These are phyloP conservation scores for Komagataella pseudopastoris DNA, from an alignment of 805 yeast genomes.

Conservation along the genomic window DNA sequence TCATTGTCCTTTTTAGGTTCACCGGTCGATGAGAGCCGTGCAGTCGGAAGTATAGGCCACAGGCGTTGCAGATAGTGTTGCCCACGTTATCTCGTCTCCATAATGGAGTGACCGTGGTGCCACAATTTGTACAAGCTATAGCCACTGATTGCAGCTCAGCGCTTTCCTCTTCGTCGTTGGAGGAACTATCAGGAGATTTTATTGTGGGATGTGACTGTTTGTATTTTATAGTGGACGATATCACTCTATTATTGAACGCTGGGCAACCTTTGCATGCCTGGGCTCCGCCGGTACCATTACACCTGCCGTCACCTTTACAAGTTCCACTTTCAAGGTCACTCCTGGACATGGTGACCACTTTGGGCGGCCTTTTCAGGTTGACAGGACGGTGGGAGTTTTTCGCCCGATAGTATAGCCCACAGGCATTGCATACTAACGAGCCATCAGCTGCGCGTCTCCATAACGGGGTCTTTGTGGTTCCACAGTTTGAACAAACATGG, in stretches of 20 bases:
- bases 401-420: constrained; percentile 42
- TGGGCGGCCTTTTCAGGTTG: constrained; percentile 45
- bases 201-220: neutral
- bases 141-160: constrained; percentile 31
- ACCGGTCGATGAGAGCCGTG: constrained; percentile 73
- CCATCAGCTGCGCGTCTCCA: constrained; percentile 51
- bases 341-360: constrained; percentile 26
- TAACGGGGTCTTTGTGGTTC: constrained; percentile 40
- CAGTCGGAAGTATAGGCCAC: constrained; percentile 65
- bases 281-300: constrained; percentile 83
- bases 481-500: constrained; percentile 39
- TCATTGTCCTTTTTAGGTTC: constrained; percentile 56
- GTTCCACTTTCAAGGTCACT: constrained; percentile 29
- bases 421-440: constrained; percentile 42
- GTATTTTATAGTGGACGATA: constrained; percentile 12
- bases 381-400: constrained; percentile 56
- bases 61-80: constrained; percentile 78
- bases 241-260: constrained; percentile 60
- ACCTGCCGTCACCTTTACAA: constrained; percentile 65
- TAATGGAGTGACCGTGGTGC: constrained; percentile 73
- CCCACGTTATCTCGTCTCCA: constrained; percentile 81
- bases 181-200: neutral
- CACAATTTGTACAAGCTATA: constrained; percentile 74
- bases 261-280: constrained; percentile 76
- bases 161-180: neutral